phyloP scores from a whole-genome alignment of 257 asterid species.

The Mitragyna speciosa region DNA sequence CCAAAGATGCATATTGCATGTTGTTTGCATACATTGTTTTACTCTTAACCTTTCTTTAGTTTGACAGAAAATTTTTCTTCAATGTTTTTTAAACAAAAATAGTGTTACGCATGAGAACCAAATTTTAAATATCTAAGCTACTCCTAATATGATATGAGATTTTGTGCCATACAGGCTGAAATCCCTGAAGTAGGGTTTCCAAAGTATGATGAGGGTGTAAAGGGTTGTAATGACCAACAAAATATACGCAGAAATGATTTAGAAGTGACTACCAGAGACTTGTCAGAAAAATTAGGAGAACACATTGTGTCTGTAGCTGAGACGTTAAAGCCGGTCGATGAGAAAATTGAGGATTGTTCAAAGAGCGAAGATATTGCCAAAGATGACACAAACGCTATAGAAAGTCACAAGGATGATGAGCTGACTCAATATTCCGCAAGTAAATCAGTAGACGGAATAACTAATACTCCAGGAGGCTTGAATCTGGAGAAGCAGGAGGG shows the following conservation, averaged over 20 bases:
- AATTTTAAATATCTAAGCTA: background rate
- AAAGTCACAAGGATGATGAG: background rate
- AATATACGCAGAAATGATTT: background rate
- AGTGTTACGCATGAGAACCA: background rate
- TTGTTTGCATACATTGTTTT: background rate
- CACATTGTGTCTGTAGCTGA: background rate
- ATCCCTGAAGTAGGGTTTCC: background rate
- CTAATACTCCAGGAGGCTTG: background rate
- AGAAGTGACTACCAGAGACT: background rate
- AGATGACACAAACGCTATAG: constrained; percentile 16
- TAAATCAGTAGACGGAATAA: background rate
- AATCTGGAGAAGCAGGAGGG: constrained; percentile 21
- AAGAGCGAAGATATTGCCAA: background rate
- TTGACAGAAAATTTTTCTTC: background rate
- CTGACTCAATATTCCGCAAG: background rate
- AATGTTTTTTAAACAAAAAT: background rate
- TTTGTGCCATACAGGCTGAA: background rate
- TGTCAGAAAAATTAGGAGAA: background rate
- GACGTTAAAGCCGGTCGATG: background rate
- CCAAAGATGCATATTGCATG: background rate
- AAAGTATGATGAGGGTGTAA: background rate
- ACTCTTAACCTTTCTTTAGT: background rate
- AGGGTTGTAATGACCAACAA: background rate
- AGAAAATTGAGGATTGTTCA: background rate
- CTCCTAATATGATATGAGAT: background rate